Base-by-base conservation (phyloP, 257 asterid species). In the Nyctanthes arbortristis region DNA sequence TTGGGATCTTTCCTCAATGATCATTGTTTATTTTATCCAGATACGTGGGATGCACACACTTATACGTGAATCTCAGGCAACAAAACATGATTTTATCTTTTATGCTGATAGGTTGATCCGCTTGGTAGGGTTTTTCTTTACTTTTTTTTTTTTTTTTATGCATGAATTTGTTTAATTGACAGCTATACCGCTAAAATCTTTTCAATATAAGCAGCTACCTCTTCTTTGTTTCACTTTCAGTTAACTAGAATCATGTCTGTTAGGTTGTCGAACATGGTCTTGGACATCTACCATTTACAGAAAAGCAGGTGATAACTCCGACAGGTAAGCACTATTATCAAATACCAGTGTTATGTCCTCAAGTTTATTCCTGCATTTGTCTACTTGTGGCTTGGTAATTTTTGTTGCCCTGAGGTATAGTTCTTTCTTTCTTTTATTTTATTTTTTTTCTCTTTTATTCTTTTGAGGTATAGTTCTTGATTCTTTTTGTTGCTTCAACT, bases 181-280 rank as follows among this genome's bases (percentile, higher is more conserved):
- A 68, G 70, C 61, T 56, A n/a, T 37, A 37, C 30, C 60, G 47
- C 55, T 64, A 31, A 63, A 24, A 73, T 16, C 28, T 34, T 22
- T 73, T 49, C 28, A 24, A 10, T 9, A 49, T 27, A 12, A 22
- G 13, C 29, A 49, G 29, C 55, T 22, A 24, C n/a, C 31, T 3
- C 30, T n/a, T 77, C 36, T 3, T 62, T 34, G n/a, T 77, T 67
- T 67, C 40, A 52, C 69, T 70, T 72, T 73, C 75, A 60, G 75
- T 70, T 20, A 33, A 45, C 34, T 63, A 25, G 5, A 65, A 55
- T n/a, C 64, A 40, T 60, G 59, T 68, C 13, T 58, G 56, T 56
- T 80, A 94, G 99, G 99, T 94, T 72, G 99, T 94, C 68, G 99
- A 94, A 81, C 99, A 94, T 80, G 99, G 99, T 68, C 84, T 94